phyloP scores from a whole-genome alignment of 2,329 filamentous ascomycete species.

The Pseudocercospora musae region DNA sequence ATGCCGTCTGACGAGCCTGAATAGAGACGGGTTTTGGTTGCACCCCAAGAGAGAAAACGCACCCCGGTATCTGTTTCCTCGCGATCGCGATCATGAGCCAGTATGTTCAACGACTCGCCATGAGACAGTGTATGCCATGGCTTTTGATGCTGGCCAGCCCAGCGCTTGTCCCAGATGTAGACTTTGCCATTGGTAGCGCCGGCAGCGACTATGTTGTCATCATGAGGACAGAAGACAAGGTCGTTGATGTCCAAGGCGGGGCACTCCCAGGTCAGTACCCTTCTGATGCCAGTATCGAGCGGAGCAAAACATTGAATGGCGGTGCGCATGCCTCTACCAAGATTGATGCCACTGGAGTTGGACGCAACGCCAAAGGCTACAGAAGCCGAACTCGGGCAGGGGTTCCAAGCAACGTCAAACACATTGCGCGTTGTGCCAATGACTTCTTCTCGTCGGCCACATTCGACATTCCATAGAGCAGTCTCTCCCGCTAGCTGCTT shows the following conservation, averaged over 20 bases:
- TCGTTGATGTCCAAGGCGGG: constrained; percentile 61
- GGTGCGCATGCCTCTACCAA: constrained; percentile 44
- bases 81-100: constrained; percentile 41
- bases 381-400: constrained; percentile 35
- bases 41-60: constrained; percentile 56
- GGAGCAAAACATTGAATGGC: constrained; percentile 54
- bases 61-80: constrained; percentile 58
- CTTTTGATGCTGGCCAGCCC: constrained; percentile 34
- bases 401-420: constrained; percentile 59
- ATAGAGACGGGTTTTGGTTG: constrained; percentile 51
- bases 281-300: constrained; percentile 33
- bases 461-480: constrained; percentile 52
- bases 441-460: constrained; percentile 42
- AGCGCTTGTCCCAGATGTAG: constrained; percentile 60
- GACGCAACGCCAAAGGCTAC: constrained; percentile 54
- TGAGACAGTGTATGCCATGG: constrained; percentile 52
- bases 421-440: constrained; percentile 51
- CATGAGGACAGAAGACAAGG: constrained; percentile 46
- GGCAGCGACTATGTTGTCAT: constrained; percentile 53
- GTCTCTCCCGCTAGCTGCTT: constrained; percentile 50
- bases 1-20: constrained; percentile 61
- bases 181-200: constrained; percentile 59
- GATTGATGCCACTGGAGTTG: constrained; percentile 38
- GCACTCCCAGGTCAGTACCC: constrained; percentile 51
- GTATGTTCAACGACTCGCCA: constrained; percentile 49